These are phyloP conservation scores for Echium plantagineum DNA, from an alignment of 257 asterid species.

Conservation along the genomic window DNA sequence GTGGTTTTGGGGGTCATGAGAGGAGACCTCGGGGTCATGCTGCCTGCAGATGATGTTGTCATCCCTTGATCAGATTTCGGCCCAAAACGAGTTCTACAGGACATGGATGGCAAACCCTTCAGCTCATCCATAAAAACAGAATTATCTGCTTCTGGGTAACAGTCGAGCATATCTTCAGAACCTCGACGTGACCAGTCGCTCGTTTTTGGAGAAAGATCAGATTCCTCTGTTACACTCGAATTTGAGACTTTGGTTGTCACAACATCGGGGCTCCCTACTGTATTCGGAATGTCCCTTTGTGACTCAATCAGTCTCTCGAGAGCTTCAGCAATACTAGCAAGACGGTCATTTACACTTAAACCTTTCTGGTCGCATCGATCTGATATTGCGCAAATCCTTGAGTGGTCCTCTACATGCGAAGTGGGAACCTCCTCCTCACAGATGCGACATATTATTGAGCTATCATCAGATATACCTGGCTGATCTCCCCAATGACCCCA, in stretches of 20 bases:
- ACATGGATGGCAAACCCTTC: constrained; percentile 69
- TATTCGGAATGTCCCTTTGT: constrained; percentile 51
- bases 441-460: constrained; percentile 94
- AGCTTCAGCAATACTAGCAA: constrained; percentile 66
- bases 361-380: constrained; percentile 98
- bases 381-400: constrained; percentile 90
- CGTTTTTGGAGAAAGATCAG: constrained; percentile 84
- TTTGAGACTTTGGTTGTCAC: constrained; percentile 57
- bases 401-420: constrained; percentile 94
- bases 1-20: constrained; percentile 75
- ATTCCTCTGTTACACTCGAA: constrained; percentile 77
- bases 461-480: constrained; percentile 59
- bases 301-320: constrained; percentile 94
- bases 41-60: constrained; percentile 98
- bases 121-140: constrained; percentile 64
- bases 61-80: constrained; percentile 97
- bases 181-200: constrained; percentile 99
- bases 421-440: constrained; percentile 99
- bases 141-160: constrained; percentile 78
- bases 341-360: constrained; percentile 80
- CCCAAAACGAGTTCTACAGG: constrained; percentile 87
- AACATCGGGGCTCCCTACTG: constrained; percentile 67
- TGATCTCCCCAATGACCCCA: constrained; percentile 98
- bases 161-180: constrained; percentile 94
- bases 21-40: constrained; percentile 97